phyloP scores from a whole-genome alignment of 179 eudicot species.

The Beta lomatogona region DNA sequence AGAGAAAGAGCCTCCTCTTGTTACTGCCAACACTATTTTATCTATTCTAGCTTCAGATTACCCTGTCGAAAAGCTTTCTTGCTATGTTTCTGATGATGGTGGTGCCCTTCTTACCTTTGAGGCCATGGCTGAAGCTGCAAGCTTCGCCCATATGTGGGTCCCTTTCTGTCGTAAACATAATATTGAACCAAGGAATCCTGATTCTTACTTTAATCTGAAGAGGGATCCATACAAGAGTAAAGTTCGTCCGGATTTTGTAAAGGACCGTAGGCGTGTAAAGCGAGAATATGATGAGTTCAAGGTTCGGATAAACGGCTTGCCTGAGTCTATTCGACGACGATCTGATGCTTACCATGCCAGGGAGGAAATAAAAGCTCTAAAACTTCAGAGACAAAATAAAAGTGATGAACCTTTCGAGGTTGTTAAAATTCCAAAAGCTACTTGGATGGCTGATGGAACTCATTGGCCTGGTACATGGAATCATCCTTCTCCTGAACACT shows the following conservation, averaged over 20 bases:
- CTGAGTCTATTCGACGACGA: conserved; percentile 79
- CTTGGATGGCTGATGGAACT: conserved; percentile 98
- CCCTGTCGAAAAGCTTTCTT: conserved; percentile 89
- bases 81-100: conserved; percentile 95
- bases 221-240: conserved; percentile 82
- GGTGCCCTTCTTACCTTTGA: conserved; percentile 94
- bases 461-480: conserved; percentile 99
- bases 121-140: conserved; percentile 97
- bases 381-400: conserved; percentile 62
- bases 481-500: conserved; percentile 62
- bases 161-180: conserved; percentile 89
- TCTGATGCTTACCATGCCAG: conserved; percentile 93
- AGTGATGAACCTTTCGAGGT: conserved; percentile 61
- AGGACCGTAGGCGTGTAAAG: conserved; percentile 84
- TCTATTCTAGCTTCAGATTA: conserved; percentile 85
- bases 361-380: conserved; percentile 76
- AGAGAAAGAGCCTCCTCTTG: conserved; percentile 96
- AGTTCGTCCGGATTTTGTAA: conserved; percentile 78
- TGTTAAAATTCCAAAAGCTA: conserved; percentile 79
- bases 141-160: conserved; percentile 85
- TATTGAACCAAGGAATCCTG: conserved; percentile 95
- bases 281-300: conserved; percentile 92
- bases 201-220: conserved; percentile 70
- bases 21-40: conserved; percentile 82
- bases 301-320: conserved; percentile 83